phyloP scores from a whole-genome alignment of 768 basidiomycete genomes.

The Fistulinella prunicolor region DNA sequence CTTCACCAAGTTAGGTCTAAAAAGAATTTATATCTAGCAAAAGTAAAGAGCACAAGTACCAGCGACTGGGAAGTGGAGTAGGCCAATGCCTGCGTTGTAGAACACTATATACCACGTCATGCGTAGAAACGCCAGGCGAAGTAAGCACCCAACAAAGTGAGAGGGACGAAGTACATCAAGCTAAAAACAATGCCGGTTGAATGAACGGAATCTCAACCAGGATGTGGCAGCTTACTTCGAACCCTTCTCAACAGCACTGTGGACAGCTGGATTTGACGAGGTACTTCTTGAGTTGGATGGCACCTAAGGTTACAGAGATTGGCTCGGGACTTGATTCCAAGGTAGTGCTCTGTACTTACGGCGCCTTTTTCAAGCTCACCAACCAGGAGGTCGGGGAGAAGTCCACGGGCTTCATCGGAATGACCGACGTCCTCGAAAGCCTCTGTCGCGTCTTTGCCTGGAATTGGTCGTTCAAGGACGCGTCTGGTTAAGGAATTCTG shows the following conservation, averaged over 20 bases:
- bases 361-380: constrained; percentile 77
- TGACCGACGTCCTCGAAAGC: constrained; percentile 99
- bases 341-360: constrained; percentile 40
- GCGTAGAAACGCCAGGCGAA: constrained; percentile 82
- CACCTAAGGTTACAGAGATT: constrained; percentile 33
- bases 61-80: constrained; percentile 8
- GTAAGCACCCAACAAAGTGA: constrained; percentile 77
- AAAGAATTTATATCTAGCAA: constrained; percentile 19
- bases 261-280: constrained; percentile 39
- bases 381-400: constrained; percentile 74
- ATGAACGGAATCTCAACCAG: neutral
- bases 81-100: neutral
- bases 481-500: constrained; percentile 3
- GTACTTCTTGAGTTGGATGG: constrained; percentile 51
- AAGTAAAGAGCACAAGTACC: constrained; percentile 13
- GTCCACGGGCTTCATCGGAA: constrained; percentile 92
- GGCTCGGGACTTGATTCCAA: constrained; percentile 1
- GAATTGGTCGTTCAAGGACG: constrained; percentile 2
- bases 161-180: constrained; percentile 81
- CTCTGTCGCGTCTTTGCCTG: constrained; percentile 94
- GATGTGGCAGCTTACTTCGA: constrained; percentile 52
- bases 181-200: constrained; percentile 33
- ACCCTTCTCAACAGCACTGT: constrained; percentile 56
- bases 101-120: constrained; percentile 11
- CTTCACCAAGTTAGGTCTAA: too few species aligned